Conservation (phyloP, 1,139 yeast species). For the Protomyces inundatus region DNA sequence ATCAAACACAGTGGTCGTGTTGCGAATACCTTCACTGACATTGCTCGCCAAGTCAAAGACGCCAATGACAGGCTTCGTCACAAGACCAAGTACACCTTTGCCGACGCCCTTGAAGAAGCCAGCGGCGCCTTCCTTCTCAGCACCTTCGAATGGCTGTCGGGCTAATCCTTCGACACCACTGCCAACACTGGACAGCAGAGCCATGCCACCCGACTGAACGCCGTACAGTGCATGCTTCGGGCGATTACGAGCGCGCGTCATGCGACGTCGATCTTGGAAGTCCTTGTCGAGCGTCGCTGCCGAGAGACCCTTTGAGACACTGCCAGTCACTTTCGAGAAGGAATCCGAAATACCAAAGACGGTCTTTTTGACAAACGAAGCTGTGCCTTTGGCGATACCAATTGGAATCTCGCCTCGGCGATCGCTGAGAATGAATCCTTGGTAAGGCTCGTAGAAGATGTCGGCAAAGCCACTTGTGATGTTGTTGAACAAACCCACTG, state of each 20-base stretch:
- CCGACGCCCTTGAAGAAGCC: slow-evolving; percentile 94
- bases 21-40: slow-evolving; percentile 88
- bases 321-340: slow-evolving; percentile 85
- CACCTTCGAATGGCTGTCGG: slow-evolving; percentile 84
- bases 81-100: slow-evolving; percentile 87
- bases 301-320: slow-evolving; percentile 88
- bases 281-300: slow-evolving; percentile 82
- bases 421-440: slow-evolving; percentile 89
- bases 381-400: slow-evolving; percentile 91
- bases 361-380: slow-evolving; percentile 87
- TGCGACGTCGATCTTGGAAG: slow-evolving; percentile 72
- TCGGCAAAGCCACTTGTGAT: slow-evolving; percentile 93
- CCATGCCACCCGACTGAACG: slow-evolving; percentile 77
- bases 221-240: slow-evolving; percentile 91
- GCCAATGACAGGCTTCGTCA: slow-evolving; percentile 96
- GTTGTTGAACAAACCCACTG: slow-evolving; percentile 91
- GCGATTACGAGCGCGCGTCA: slow-evolving; percentile 66
- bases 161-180: slow-evolving; percentile 92
- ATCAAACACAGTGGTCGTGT: slow-evolving; percentile 87
- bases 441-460: slow-evolving; percentile 94
- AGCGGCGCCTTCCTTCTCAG: slow-evolving; percentile 71
- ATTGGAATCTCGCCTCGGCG: slow-evolving; percentile 94
- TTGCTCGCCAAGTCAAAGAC: slow-evolving; percentile 87
- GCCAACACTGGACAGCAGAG: slow-evolving; percentile 77
- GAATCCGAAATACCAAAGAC: slow-evolving; percentile 94